Evolutionary conservation across 257 asterid species (phyloP).

Genomic region (Solanum lignicaule): DNA sequence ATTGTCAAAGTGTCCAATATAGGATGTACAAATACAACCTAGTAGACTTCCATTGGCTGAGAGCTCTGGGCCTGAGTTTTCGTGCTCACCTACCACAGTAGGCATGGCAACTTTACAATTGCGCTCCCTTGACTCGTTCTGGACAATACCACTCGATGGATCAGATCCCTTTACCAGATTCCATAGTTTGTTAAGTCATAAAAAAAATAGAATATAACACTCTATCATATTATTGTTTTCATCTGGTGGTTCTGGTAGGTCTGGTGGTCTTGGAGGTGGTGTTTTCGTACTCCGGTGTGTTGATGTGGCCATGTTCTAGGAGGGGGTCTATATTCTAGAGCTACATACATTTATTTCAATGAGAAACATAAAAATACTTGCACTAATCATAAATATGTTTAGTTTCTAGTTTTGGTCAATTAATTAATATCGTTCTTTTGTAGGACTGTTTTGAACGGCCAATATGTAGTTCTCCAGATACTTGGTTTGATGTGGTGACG

Average conservation of each 20-base stretch:
- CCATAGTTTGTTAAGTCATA: background rate
- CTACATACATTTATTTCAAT: background rate
- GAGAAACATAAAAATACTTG: background rate
- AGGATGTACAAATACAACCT: background rate
- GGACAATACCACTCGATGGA: background rate
- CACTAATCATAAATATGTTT: background rate
- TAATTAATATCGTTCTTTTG: background rate
- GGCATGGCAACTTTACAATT: background rate
- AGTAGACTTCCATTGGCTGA: background rate
- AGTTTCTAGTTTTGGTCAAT: background rate
- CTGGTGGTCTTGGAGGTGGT: background rate
- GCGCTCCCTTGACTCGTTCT: background rate
- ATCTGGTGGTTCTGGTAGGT: background rate
- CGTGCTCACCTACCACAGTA: background rate
- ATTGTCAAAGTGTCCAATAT: background rate
- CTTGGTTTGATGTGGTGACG: slow-evolving; percentile 98
- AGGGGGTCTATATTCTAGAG: background rate
- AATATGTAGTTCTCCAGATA: slow-evolving; percentile 91
- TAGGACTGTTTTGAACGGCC: slow-evolving; percentile 98
- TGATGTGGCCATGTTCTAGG: background rate
- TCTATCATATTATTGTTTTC: background rate
- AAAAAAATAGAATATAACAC: too few species aligned
- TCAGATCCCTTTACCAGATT: background rate
- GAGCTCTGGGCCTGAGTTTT: background rate
- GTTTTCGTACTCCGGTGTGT: background rate